Evolutionary conservation across 139 green algal species (phyloP), one percentile per base, ranked within the genome.

Genomic region (Chara braunii): DNA sequence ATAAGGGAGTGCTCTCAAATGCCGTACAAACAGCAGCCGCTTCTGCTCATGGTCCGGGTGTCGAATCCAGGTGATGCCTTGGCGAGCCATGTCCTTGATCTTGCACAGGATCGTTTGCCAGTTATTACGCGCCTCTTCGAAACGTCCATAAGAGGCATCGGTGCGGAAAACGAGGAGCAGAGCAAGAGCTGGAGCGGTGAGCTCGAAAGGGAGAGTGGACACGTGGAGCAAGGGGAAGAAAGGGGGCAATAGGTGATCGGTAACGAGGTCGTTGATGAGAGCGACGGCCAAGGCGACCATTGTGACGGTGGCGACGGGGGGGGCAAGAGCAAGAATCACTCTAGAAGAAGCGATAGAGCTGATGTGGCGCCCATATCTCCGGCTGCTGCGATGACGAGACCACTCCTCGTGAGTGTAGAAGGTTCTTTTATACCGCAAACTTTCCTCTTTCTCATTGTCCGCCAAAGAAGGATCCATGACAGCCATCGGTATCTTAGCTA

Each of bases 141-240:
- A 74, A 59, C 65, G 65, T 28, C 35, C 55, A 40, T 70, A 74
- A 22, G 31, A 55, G 28, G 57, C 33, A 14, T 74, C 59, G 9
- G 65, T 74, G 8, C 65, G 65, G 65, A 74, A 74, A 18, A 74
- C 65, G 12, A 74, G 65, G 18, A 74, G 65, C 42, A 74, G 50
- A 9, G 57, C 32, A 14, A 74, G 65, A 0, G 65, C 65, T 2
- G 65, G 65, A 28, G 65, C 55, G 0, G 65, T 74, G 22, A 74
- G 65, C 22, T 29, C 36, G 35, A 74, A 59, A 11, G 65, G 65
- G 3, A 74, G 65, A 2, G 36, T 26, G 51, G 52, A 55, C n/a
- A 68, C 37, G 51, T 70, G 51, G 24, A 72, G 24, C 32, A 72
- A n/a, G 37, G 51, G 52, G 40, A 43, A 22, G 52, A 22, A 37